These are phyloP conservation scores for Chloranthus sessilifolius DNA, from an alignment of 164 flowering plant genomes.

Conservation along the genomic window DNA sequence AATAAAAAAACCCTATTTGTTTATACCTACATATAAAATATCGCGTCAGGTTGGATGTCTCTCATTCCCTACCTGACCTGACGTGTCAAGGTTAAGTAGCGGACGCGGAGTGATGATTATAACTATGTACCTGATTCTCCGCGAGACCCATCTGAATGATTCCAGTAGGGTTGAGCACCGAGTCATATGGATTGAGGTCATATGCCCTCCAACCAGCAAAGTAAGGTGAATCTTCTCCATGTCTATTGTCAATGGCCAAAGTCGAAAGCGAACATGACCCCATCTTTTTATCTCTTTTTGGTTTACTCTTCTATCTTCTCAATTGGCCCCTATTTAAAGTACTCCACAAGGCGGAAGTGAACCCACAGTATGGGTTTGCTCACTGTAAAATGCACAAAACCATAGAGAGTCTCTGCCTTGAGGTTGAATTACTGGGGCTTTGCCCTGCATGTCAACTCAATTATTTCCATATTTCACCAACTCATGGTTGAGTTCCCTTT, in stretches of 20 bases:
- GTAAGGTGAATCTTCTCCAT: conserved; percentile 39
- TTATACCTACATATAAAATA: too few relatives aligned
- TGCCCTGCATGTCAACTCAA: conserved; percentile 6
- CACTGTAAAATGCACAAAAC: not conserved
- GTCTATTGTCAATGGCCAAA: conserved; percentile 14
- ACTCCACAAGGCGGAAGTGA: not conserved
- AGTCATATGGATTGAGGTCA: conserved; percentile 40
- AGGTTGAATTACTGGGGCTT: not conserved
- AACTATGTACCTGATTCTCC: conserved; percentile 45
- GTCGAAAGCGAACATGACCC: conserved; percentile 5
- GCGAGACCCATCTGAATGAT: conserved; percentile 66
- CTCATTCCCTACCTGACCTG: too few relatives aligned
- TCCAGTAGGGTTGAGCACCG: conserved; percentile 40
- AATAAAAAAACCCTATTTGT: too few relatives aligned
- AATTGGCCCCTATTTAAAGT: not conserved
- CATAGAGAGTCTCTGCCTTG: not conserved
- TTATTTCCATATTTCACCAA: conserved; percentile 11
- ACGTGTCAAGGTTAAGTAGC: too few relatives aligned
- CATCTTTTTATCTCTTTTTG: not conserved
- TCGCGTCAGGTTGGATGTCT: too few relatives aligned
- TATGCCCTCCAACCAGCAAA: conserved; percentile 49
- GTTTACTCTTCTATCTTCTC: not conserved
- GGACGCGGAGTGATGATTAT: not conserved
- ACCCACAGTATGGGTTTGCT: not conserved
- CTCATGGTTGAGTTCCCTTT: not conserved